These are phyloP conservation scores for Punctularia strigosozonata DNA, from an alignment of 768 basidiomycete genomes.

Conservation along the genomic window DNA sequence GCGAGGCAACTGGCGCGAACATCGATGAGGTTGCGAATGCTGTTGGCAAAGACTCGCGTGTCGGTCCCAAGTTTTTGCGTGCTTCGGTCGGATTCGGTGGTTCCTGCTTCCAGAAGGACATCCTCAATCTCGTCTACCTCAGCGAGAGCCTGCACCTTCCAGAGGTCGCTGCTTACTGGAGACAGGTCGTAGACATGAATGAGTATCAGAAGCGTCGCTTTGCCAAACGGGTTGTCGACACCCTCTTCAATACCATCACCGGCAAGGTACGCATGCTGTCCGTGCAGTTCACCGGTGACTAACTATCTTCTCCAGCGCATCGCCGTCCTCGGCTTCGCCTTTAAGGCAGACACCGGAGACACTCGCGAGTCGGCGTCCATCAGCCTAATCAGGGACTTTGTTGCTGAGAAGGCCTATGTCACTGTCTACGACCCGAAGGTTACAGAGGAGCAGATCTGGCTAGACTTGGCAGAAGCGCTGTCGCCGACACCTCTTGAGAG, in stretches of 20 bases:
- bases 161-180: conserved; percentile 97
- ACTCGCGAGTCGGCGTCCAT: conserved; percentile 97
- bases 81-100: conserved; percentile 96
- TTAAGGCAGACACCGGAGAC: conserved; percentile 99
- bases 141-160: conserved; percentile 90
- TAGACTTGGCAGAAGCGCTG: conserved; percentile 57
- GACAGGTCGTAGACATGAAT: conserved; percentile 94
- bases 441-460: conserved; percentile 77
- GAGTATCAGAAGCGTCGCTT: conserved; percentile 97
- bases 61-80: conserved; percentile 93
- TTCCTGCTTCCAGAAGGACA: conserved; percentile 99
- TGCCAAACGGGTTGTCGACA: conserved; percentile 92
- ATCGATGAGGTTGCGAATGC: conserved; percentile 96
- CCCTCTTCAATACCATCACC: conserved; percentile 96
- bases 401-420: conserved; percentile 75
- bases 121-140: conserved; percentile 96
- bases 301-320: conserved; percentile 46
- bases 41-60: conserved; percentile 84
- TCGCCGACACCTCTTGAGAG: conserved; percentile 49
- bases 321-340: conserved; percentile 94
- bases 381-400: conserved; percentile 89
- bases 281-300: not conserved
- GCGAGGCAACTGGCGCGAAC: conserved; percentile 97
- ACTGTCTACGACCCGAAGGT: conserved; percentile 93
- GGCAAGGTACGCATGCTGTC: conserved; percentile 58